Evolutionary conservation across 257 asterid genomes (phyloP).

Genomic region (Prunella vulgaris): DNA sequence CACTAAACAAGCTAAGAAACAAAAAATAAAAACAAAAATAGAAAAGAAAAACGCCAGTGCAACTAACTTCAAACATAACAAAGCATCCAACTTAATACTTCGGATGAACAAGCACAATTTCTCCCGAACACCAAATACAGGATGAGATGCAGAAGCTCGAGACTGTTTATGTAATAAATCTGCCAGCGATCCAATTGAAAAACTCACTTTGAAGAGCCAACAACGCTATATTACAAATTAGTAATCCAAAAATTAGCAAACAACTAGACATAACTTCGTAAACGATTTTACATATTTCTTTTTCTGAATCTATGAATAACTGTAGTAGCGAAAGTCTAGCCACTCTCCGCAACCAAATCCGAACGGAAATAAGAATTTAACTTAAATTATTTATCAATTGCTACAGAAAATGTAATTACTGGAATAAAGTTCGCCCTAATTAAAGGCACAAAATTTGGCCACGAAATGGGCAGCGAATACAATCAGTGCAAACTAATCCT

Average conservation of each 20-base stretch:
- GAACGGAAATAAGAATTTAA: neutral
- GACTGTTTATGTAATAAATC: neutral
- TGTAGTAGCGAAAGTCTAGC: neutral
- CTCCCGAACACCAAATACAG: neutral
- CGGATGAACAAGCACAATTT: neutral
- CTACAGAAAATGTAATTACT: neutral
- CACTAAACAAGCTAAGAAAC: neutral
- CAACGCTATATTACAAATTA: neutral
- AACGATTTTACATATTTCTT: neutral
- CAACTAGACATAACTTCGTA: neutral
- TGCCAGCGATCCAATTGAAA: neutral
- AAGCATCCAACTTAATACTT: neutral
- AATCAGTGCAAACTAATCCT: neutral
- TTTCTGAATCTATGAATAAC: too few species aligned
- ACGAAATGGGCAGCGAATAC: neutral
- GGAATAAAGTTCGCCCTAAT: neutral
- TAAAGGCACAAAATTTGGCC: neutral
- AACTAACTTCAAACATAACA: neutral
- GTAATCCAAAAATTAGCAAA: neutral
- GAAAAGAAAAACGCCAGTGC: neutral
- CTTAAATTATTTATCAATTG: neutral
- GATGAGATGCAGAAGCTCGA: neutral
- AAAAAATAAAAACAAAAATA: too few species aligned
- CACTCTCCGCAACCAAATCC: neutral
- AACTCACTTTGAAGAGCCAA: constrained; percentile 7